phyloP scores from a whole-genome alignment of 1,139 yeast species.

The Geotrichum fermentans region DNA sequence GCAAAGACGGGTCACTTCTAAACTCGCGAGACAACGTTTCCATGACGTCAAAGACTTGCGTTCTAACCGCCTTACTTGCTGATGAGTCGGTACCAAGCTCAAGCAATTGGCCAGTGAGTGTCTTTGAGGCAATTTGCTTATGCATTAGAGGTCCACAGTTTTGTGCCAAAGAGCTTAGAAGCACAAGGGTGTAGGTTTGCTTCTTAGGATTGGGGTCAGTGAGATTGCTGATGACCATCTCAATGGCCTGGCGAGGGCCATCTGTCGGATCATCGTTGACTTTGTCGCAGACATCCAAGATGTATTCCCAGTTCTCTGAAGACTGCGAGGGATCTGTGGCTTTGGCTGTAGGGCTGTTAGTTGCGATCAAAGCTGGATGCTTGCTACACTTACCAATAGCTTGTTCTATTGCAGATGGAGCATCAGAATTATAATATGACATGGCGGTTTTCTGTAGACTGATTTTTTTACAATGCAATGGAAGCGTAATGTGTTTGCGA shows the following conservation, averaged over 20 bases:
- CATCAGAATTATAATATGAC: conserved; percentile 17
- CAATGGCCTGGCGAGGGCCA: conserved; percentile 51
- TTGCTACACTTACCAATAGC: conserved; percentile 22
- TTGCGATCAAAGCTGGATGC: neutral
- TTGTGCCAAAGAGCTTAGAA: conserved; percentile 75
- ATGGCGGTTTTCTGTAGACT: no score
- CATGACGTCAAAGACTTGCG: conserved; percentile 61
- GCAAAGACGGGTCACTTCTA: conserved; percentile 67
- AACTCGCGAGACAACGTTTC: conserved; percentile 57
- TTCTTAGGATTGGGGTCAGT: conserved; percentile 72
- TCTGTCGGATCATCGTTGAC: conserved; percentile 71
- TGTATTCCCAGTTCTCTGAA: conserved; percentile 78
- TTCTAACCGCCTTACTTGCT: conserved; percentile 65
- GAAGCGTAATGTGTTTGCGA: neutral
- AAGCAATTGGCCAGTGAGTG: conserved; percentile 56
- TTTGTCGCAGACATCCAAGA: conserved; percentile 76
- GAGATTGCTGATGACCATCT: conserved; percentile 50
- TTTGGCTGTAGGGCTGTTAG: conserved; percentile 36
- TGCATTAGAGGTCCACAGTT: conserved; percentile 88
- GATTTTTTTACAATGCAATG: no score
- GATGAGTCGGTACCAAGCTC: conserved; percentile 51
- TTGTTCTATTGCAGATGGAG: conserved; percentile 22
- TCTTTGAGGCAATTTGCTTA: conserved; percentile 70
- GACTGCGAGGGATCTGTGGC: conserved; percentile 84
- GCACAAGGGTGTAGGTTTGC: conserved; percentile 56